Evolutionary conservation across 2,329 filamentous ascomycete genomes (phyloP), one percentile per base, ranked within the genome.

Genomic region (Beauveria medogensis): DNA sequence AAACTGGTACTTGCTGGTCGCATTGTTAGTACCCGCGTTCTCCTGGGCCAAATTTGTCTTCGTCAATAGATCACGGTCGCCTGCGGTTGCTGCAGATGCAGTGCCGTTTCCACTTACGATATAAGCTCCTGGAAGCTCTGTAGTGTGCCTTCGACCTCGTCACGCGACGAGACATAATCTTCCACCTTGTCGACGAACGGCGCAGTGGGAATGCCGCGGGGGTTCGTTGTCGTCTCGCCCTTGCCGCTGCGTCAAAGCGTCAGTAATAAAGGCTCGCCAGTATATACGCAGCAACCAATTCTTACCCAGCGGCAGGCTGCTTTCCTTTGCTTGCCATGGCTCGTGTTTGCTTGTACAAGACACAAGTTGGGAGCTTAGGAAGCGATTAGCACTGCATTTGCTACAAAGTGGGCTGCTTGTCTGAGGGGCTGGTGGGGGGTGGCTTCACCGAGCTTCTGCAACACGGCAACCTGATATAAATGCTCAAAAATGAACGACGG

Each of bases 81-180:
- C 8, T 24, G 7, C 20, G 14, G 20, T 20, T 12, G 12, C 16
- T 37, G 30, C n/a, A 48, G 6, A 7, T n/a, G 5, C 1, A 26
- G 8, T 24, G n/a, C 10, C 28, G 30, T 1, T 6, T 37, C 2
- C 5, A 44, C 82, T 74, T 81, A 94, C 90, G 90, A 91, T 66
- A 95, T 95, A 90, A 95, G 94, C 79, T 95, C 91, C 72, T 93
- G 90, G 73, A 95, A 95, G 73, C 83, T 91, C 71, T 89, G 87
- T 70, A 95, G 79, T 18, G 90, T 92, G 51, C 82, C 80, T 72
- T 95, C 91, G 67, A 94, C 91, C 70, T 95, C 89, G 43, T 84
- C 84, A 59, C 90, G 84, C 47, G 88, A 85, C 50, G 88, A 80
- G 62, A 94, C 88, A 79, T 93, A 95, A 77, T 95, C 90, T 73